Base-by-base conservation (phyloP, 1,139 yeast genomes). In the Taphrina wiesneri region DNA sequence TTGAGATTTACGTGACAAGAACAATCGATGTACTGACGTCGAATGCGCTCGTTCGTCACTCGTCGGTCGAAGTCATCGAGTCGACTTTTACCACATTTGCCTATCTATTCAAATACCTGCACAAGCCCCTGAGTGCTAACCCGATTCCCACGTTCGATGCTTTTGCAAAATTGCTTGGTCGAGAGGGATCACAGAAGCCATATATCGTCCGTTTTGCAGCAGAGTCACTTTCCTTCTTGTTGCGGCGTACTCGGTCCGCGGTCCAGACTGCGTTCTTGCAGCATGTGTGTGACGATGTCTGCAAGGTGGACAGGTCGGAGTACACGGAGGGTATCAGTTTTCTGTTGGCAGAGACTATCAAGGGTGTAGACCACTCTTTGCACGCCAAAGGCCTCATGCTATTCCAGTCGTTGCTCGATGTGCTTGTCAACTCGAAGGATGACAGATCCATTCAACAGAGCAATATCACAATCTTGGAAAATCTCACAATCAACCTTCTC, bases 81-180 rank as follows among this genome's bases (percentile, higher is more conserved):
- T 86, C 91, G 88, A 81, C 86, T 19, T 93, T 93, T 78, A 90
- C 88, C 75, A 81, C 92, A 70, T 77, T 93, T 69, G 96, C 98
- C 15, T 91, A 90, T 75, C 80, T 90, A 56, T 93, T 93, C 84
- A 93, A 93, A 76, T 92, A 92, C 74, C 79, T 93, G 49, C 83
- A 95, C 6, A 83, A 85, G 71, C 78, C 82, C 9, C 75, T 93
- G 63, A 81, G 85, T 0, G 77, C 82, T 25, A 88, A 90, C 72
- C 78, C 91, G 69, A 74, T 81, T 41, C 88, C 90, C 3, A 90
- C 54, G 97, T 0, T 87, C 87, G 74, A 78, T 45, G 76, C 83
- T 3, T 78, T 93, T 34, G 77, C 85, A 47, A 96, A 96, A 0
- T 75, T 92, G 32, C 79, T 91, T 57, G 75, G 81, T 74, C 70